phyloP scores from a whole-genome alignment of 1,284 basidiomycete species.

The Sporisorium iseilematis-ciliati region DNA sequence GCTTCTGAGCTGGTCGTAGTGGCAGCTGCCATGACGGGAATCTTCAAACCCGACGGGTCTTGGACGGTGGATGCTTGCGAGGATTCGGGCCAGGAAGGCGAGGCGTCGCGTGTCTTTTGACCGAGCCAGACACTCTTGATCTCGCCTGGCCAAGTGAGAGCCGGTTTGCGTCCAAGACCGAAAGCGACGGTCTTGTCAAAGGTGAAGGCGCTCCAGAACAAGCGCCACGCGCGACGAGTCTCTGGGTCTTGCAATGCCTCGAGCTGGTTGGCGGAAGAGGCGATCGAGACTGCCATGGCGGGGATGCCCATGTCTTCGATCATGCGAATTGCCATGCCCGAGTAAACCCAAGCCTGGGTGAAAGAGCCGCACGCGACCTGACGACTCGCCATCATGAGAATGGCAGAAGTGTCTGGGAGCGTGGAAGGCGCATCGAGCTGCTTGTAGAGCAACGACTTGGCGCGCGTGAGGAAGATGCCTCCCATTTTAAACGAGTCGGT shows the following conservation, averaged over 20 bases:
- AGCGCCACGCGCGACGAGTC: constrained; percentile 5
- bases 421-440: constrained; percentile 6
- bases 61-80: constrained; percentile 8
- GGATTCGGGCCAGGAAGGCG: constrained; percentile 1
- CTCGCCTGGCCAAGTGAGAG: background rate
- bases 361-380: constrained; percentile 9
- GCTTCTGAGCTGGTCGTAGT: background rate
- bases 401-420: constrained; percentile 6
- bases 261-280: background rate
- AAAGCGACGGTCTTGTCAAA: constrained; percentile 13
- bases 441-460: constrained; percentile 5
- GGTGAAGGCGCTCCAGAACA: constrained; percentile 12
- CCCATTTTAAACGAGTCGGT: constrained; percentile 10
- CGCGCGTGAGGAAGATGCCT: constrained; percentile 10
- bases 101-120: constrained; percentile 4
- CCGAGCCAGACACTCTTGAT: constrained; percentile 2
- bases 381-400: constrained; percentile 13
- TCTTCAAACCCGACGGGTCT: constrained; percentile 6
- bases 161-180: constrained; percentile 8
- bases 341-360: constrained; percentile 6
- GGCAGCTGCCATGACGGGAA: constrained; percentile 11
- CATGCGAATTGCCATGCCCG: constrained; percentile 7
- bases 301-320: constrained; percentile 10
- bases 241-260: constrained; percentile 1
- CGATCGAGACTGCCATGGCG: constrained; percentile 4